Conservation (phyloP, 1,284 basidiomycete genomes). For the Phenoliferia sp. region DNA sequence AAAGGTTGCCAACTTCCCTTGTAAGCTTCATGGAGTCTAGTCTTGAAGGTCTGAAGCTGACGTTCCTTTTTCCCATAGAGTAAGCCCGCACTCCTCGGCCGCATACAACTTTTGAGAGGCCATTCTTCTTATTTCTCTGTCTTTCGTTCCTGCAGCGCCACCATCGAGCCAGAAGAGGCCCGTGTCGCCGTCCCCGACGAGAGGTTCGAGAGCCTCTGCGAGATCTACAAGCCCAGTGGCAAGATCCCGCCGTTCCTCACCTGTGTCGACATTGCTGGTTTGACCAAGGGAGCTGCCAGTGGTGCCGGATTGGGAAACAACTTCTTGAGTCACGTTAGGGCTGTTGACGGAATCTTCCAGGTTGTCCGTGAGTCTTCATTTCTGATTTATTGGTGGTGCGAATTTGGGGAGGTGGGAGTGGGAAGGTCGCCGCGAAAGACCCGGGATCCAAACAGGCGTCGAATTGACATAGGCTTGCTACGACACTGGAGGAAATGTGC, state of each 20-base stretch:
- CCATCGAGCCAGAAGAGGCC: constrained; percentile 64
- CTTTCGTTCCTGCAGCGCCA: constrained; percentile 18
- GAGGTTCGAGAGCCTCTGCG: constrained; percentile 91
- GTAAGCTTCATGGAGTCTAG: constrained; percentile 9
- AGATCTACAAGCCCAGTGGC: constrained; percentile 82
- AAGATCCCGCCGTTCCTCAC: constrained; percentile 92
- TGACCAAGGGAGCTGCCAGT: constrained; percentile 93
- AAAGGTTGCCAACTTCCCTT: constrained; percentile 93
- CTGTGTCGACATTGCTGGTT: constrained; percentile 97
- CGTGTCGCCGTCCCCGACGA: constrained; percentile 95
- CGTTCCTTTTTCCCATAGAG: constrained; percentile 4
- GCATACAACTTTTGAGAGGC: neutral
- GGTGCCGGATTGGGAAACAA: constrained; percentile 97
- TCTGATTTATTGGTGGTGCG: neutral
- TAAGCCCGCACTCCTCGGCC: neutral
- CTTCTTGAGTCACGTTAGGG: constrained; percentile 94
- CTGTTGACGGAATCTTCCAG: constrained; percentile 99
- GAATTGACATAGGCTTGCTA: no score
- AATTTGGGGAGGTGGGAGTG: neutral
- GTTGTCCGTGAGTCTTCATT: constrained; percentile 60
- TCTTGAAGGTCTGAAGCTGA: neutral
- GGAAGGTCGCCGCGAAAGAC: no score
- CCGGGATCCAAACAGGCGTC: no score
- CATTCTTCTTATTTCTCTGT: constrained; percentile 11
- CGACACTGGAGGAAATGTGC: no score